Evolutionary conservation across 1,284 basidiomycete genomes (phyloP).

Genomic region (Sanguinoderma infundibulare): DNA sequence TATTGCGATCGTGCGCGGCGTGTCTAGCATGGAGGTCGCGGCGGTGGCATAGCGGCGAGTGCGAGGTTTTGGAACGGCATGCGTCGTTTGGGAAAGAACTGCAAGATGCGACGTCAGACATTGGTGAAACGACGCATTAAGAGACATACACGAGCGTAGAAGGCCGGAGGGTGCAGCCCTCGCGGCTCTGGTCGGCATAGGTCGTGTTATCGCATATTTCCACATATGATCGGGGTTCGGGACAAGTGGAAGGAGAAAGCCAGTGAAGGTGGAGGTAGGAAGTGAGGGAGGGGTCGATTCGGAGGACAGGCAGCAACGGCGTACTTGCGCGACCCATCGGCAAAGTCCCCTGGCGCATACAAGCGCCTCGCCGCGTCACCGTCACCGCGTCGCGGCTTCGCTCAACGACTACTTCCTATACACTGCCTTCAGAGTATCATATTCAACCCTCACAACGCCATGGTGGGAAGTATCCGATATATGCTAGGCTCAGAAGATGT

Average conservation of each 20-base stretch:
- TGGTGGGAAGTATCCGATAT: no score
- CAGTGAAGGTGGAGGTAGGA: neutral
- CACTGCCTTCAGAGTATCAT: no score
- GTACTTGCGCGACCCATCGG: no score
- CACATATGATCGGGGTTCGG: neutral
- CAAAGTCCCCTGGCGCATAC: no score
- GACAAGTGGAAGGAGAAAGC: neutral
- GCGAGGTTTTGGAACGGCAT: neutral
- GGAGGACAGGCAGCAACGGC: no score
- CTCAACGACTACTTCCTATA: no score
- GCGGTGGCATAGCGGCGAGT: neutral
- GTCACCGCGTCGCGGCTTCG: no score
- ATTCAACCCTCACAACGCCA: no score
- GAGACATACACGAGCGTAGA: slow-evolving; percentile 1
- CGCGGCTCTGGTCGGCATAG: neutral
- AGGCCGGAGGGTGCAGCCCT: neutral
- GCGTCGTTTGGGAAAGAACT: neutral
- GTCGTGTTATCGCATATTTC: slow-evolving; percentile 5
- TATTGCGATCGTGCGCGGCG: neutral
- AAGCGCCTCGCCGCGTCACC: no score
- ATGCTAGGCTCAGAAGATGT: no score
- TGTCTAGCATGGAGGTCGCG: neutral
- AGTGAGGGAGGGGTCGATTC: no score
- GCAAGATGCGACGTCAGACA: neutral
- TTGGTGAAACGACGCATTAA: neutral